These are phyloP conservation scores for Cyamopsis tetragonoloba DNA, from an alignment of 306 rosid genomes.

Conservation along the genomic window DNA sequence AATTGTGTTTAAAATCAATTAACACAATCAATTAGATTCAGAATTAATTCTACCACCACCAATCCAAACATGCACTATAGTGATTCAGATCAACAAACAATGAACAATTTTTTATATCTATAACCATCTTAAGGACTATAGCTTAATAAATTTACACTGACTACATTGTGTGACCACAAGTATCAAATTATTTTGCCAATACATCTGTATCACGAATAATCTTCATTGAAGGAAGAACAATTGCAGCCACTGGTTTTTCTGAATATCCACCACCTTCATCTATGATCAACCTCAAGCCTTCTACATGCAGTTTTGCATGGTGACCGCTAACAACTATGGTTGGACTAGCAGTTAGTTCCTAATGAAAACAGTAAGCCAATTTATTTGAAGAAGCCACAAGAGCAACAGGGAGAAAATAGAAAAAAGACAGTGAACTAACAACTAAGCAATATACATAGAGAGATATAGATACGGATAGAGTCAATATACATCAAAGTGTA, in stretches of 20 bases:
- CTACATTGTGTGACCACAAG: background rate
- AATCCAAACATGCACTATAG: no score
- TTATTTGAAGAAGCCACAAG: background rate
- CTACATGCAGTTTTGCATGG: constrained; percentile 73
- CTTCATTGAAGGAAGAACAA: constrained; percentile 71
- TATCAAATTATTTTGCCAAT: constrained; percentile 36
- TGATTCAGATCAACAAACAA: background rate
- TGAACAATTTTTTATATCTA: background rate
- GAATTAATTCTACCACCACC: no score
- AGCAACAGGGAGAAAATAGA: background rate
- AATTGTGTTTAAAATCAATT: no score
- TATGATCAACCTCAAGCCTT: constrained; percentile 69
- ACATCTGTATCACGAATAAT: constrained; percentile 64
- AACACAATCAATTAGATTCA: no score
- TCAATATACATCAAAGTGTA: no score
- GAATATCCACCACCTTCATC: constrained; percentile 75
- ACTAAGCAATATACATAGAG: no score
- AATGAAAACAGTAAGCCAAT: constrained; percentile 11
- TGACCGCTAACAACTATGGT: constrained; percentile 81
- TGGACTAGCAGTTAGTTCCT: constrained; percentile 56
- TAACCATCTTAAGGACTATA: constrained; percentile 1
- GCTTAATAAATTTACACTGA: constrained; percentile 6
- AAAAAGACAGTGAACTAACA: no score
- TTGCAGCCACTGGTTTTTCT: constrained; percentile 68
- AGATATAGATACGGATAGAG: no score